A percentile compares a stretch with the other conserved stretches of the same genome.
These are phyloP conservation scores for Posidonia australis DNA, from an alignment of 106 monocot genomes.

Conservation along the genomic window DNA sequence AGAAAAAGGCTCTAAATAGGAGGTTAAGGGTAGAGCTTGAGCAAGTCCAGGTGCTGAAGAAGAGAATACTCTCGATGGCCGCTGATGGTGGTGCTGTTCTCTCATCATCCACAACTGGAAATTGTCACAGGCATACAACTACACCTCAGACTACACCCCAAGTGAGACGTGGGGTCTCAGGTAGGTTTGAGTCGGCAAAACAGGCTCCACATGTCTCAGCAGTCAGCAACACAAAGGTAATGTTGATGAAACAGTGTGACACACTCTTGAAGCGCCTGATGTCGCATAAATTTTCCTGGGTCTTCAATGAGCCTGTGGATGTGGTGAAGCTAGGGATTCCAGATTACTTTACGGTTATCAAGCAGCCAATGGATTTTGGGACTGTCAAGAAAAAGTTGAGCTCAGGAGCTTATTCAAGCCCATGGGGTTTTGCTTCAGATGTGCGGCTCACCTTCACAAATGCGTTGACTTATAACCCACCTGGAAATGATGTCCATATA, in stretches of 20 bases:
- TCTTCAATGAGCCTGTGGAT: slow-evolving; percentile 74
- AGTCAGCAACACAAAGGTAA: slow-evolving; percentile 9
- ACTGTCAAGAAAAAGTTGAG: slow-evolving; percentile 56
- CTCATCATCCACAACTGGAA: slow-evolving; percentile 30
- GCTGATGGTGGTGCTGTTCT: slow-evolving; percentile 19
- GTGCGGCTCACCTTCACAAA: slow-evolving; percentile 87
- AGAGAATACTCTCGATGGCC: slow-evolving; percentile 18
- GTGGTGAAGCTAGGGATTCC: slow-evolving; percentile 71
- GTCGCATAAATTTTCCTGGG: slow-evolving; percentile 53
- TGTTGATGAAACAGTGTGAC: slow-evolving; percentile 70
- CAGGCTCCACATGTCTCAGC: slow-evolving; percentile 6
- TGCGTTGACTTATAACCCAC: slow-evolving; percentile 86
- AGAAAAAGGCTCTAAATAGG: slow-evolving; percentile 35
- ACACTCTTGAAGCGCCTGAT: slow-evolving; percentile 52
- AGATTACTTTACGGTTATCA: slow-evolving; percentile 69
- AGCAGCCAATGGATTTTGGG: slow-evolving; percentile 95
- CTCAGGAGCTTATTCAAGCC: slow-evolving; percentile 49
- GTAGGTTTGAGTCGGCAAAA: slow-evolving; percentile 37
- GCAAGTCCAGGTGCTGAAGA: slow-evolving; percentile 48
- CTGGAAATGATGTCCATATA: slow-evolving; percentile 59
- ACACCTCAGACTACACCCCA: slow-evolving; percentile 10
- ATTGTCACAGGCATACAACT: slow-evolving; percentile 15
- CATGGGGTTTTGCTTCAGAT: slow-evolving; percentile 64
- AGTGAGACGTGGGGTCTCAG: slow-evolving; percentile 23
- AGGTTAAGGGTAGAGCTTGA: slow-evolving; percentile 59